These are phyloP conservation scores for Fomitopsis betulina DNA, from an alignment of 1,284 basidiomycete species.

Conservation along the genomic window DNA sequence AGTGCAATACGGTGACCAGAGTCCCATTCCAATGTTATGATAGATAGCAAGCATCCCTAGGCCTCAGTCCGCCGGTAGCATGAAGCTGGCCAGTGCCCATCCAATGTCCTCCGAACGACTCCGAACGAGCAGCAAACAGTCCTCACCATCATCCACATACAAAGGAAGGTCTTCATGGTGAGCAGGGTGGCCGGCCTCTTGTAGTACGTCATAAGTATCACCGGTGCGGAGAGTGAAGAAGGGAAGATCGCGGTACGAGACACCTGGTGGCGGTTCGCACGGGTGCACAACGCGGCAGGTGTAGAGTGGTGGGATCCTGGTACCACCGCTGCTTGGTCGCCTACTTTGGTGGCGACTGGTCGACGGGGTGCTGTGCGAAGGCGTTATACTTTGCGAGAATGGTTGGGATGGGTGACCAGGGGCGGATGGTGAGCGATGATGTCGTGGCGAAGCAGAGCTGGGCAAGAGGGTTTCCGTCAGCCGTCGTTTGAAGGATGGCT, in stretches of 20 bases:
- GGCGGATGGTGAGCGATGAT: slow-evolving; percentile 26
- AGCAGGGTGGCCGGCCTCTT: slow-evolving; percentile 73
- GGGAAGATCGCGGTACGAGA: slow-evolving; percentile 66
- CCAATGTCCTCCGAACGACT: slow-evolving; percentile 54
- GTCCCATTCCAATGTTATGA: background rate
- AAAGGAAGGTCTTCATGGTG: slow-evolving; percentile 65
- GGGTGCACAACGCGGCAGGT: slow-evolving; percentile 60
- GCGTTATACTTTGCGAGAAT: slow-evolving; percentile 15
- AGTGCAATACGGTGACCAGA: background rate
- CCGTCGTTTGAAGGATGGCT: slow-evolving; percentile 42
- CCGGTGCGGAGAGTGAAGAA: slow-evolving; percentile 64
- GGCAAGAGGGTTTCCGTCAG: slow-evolving; percentile 41
- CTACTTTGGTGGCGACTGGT: slow-evolving; percentile 37
- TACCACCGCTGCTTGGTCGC: slow-evolving; percentile 28
- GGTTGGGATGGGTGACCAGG: slow-evolving; percentile 14
- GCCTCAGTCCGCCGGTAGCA: slow-evolving; percentile 48
- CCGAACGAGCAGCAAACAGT: slow-evolving; percentile 64
- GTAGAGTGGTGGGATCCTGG: slow-evolving; percentile 44
- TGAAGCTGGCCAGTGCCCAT: slow-evolving; percentile 76
- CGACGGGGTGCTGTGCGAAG: slow-evolving; percentile 11
- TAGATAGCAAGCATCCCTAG: background rate
- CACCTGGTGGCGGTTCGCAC: slow-evolving; percentile 55
- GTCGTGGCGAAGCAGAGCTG: slow-evolving; percentile 14
- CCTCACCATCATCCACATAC: slow-evolving; percentile 75
- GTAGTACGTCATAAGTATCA: slow-evolving; percentile 60